Evolutionary conservation across 768 basidiomycete genomes (phyloP).

Genomic region (Boletus bicolor): DNA sequence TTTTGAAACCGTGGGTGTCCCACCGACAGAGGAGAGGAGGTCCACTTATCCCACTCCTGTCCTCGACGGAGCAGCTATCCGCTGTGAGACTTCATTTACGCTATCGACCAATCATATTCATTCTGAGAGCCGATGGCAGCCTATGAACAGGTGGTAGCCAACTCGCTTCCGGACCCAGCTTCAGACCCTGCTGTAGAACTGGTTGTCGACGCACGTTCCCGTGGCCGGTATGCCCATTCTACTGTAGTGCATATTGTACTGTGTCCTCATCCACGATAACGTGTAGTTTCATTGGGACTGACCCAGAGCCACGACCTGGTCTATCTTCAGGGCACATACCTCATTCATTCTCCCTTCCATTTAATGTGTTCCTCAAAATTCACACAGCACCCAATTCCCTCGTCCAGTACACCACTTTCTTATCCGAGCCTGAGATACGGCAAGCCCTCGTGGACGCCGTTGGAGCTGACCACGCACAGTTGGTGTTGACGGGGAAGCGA

Average conservation of each 20-base stretch:
- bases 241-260: background rate
- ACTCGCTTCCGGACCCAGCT: constrained; percentile 50
- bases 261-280: constrained; percentile 7
- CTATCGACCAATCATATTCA: constrained; percentile 31
- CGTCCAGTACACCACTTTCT: constrained; percentile 56
- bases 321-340: constrained; percentile 93
- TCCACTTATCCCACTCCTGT: constrained; percentile 51
- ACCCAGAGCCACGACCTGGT: constrained; percentile 86
- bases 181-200: constrained; percentile 51
- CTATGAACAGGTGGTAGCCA: constrained; percentile 78
- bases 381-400: constrained; percentile 34
- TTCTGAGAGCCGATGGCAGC: constrained; percentile 39
- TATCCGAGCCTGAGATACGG: constrained; percentile 55
- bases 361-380: constrained; percentile 64
- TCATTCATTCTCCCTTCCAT: constrained; percentile 79
- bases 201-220: constrained; percentile 84
- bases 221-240: constrained; percentile 57
- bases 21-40: constrained; percentile 22
- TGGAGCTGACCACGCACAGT: constrained; percentile 52
- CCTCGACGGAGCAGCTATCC: constrained; percentile 48
- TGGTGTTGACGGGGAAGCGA: constrained; percentile 57
- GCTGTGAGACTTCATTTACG: constrained; percentile 36
- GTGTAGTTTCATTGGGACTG: constrained; percentile 70
- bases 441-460: constrained; percentile 60
- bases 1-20: constrained; percentile 43